Percentiles rank a stretch among this genome's conserved stretches.
These are phyloP conservation scores for Nemania abortiva DNA, from an alignment of 2,329 filamentous ascomycete species.

Conservation along the genomic window DNA sequence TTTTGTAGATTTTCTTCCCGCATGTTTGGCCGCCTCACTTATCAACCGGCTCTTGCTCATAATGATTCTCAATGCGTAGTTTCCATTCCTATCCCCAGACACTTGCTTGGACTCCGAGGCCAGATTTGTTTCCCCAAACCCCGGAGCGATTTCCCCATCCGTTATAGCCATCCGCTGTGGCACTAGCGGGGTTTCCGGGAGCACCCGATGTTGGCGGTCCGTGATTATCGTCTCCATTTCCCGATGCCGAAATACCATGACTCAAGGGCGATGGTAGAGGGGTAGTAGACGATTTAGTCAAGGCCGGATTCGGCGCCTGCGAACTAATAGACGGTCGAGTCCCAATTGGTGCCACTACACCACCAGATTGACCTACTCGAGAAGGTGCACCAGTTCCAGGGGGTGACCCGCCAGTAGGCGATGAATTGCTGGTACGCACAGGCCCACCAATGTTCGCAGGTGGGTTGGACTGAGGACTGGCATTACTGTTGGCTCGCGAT, in stretches of 20 bases:
- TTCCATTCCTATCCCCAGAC: slow-evolving; percentile 81
- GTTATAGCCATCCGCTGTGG: slow-evolving; percentile 61
- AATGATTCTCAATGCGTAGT: slow-evolving; percentile 25
- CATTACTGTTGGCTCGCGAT: slow-evolving; percentile 84
- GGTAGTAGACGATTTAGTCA: slow-evolving; percentile 87
- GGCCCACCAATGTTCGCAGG: slow-evolving; percentile 67
- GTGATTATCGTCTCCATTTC: slow-evolving; percentile 60
- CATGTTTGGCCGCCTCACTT: slow-evolving; percentile 16
- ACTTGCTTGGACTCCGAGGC: slow-evolving; percentile 87
- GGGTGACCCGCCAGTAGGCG: slow-evolving; percentile 81
- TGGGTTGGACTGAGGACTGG: slow-evolving; percentile 81
- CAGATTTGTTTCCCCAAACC: slow-evolving; percentile 87
- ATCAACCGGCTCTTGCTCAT: slow-evolving; percentile 20
- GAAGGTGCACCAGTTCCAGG: slow-evolving; percentile 73
- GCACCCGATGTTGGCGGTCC: slow-evolving; percentile 59
- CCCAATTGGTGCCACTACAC: slow-evolving; percentile 89
- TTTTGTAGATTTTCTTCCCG: slow-evolving; percentile 42
- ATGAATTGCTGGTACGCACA: slow-evolving; percentile 86
- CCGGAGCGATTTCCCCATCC: slow-evolving; percentile 85
- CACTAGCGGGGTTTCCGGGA: slow-evolving; percentile 67
- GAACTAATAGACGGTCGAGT: slow-evolving; percentile 78
- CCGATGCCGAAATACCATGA: slow-evolving; percentile 73
- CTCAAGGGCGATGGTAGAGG: slow-evolving; percentile 90
- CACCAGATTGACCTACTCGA: slow-evolving; percentile 67
- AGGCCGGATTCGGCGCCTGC: slow-evolving; percentile 67